Evolutionary conservation across 2,329 filamentous ascomycete species (phyloP).

Genomic region (Exophiala sp.): DNA sequence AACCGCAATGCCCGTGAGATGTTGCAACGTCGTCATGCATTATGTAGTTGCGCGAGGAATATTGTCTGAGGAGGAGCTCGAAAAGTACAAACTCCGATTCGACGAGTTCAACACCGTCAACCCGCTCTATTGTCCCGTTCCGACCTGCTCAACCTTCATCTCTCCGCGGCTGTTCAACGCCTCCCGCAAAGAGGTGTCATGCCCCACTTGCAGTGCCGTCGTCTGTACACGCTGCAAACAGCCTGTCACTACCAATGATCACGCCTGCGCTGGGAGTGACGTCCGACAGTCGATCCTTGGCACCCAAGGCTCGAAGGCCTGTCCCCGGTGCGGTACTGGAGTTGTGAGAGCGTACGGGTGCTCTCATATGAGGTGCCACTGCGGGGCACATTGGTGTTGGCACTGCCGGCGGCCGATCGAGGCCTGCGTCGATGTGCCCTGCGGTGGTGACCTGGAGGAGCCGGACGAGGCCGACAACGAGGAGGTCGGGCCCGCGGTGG

Average conservation of each 20-base stretch:
- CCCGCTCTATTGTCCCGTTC: constrained; percentile 46
- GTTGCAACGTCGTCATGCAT: constrained; percentile 43
- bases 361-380: constrained; percentile 44
- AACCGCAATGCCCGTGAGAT: constrained; percentile 19
- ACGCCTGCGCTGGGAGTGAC: constrained; percentile 31
- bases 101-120: constrained; percentile 45
- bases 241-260: constrained; percentile 33
- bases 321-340: constrained; percentile 46
- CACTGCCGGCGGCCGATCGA: constrained; percentile 36
- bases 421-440: constrained; percentile 29
- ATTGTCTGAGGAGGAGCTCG: constrained; percentile 35
- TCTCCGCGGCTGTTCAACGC: constrained; percentile 32
- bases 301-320: constrained; percentile 45
- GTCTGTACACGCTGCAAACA: constrained; percentile 44
- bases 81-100: constrained; percentile 40
- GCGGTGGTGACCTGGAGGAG: no score
- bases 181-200: constrained; percentile 32
- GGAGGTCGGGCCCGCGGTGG: no score
- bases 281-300: constrained; percentile 38
- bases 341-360: constrained; percentile 47
- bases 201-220: constrained; percentile 40
- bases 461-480: no score
- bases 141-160: constrained; percentile 47
- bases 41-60: constrained; percentile 36
- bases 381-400: constrained; percentile 49